Percentiles rank a stretch among this genome's conserved stretches.
Evolutionary conservation across 2,329 filamentous ascomycete species (phyloP).

Genomic region (Pseudodiploospora longispora): DNA sequence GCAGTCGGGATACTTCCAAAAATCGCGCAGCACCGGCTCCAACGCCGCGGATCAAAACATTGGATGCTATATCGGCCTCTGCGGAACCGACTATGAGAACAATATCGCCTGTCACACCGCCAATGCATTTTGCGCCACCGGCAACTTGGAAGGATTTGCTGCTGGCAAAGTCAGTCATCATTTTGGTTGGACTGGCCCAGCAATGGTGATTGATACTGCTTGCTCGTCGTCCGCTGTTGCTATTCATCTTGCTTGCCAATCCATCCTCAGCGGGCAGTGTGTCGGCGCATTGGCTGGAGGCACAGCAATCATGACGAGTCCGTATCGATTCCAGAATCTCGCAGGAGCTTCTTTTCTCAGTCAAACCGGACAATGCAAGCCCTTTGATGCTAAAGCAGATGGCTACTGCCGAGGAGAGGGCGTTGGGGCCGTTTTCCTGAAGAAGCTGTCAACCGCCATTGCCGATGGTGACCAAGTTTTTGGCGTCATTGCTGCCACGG

Average conservation of each 20-base stretch:
- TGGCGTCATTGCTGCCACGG: conserved; percentile 30
- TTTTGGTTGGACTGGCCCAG: conserved; percentile 31
- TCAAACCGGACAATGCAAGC: conserved; percentile 22
- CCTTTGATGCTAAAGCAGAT: conserved; percentile 30
- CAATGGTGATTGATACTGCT: conserved; percentile 28
- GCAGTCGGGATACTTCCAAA: conserved; percentile 15
- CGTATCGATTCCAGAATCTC: conserved; percentile 16
- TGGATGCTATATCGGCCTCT: conserved; percentile 30
- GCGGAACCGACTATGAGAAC: conserved; percentile 30
- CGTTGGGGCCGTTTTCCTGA: conserved; percentile 35
- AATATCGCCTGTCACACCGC: conserved; percentile 29
- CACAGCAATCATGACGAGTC: conserved; percentile 27
- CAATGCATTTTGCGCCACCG: conserved; percentile 29
- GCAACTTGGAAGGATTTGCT: conserved; percentile 25
- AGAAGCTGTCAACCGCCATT: conserved; percentile 37
- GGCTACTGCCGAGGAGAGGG: conserved; percentile 48
- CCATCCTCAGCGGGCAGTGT: conserved; percentile 23
- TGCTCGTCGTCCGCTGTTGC: conserved; percentile 30
- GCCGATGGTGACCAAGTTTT: conserved; percentile 36
- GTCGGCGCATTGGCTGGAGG: conserved; percentile 30
- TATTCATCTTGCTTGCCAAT: conserved; percentile 24
- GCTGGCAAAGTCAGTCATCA: conserved; percentile 25
- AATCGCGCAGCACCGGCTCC: background rate
- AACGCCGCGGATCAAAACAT: background rate
- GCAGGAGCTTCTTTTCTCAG: conserved; percentile 18